Percentiles rank a stretch among this genome's conserved stretches.
phyloP scores from a whole-genome alignment of 2,329 filamentous ascomycete species.

The Meredithiella fracta region DNA sequence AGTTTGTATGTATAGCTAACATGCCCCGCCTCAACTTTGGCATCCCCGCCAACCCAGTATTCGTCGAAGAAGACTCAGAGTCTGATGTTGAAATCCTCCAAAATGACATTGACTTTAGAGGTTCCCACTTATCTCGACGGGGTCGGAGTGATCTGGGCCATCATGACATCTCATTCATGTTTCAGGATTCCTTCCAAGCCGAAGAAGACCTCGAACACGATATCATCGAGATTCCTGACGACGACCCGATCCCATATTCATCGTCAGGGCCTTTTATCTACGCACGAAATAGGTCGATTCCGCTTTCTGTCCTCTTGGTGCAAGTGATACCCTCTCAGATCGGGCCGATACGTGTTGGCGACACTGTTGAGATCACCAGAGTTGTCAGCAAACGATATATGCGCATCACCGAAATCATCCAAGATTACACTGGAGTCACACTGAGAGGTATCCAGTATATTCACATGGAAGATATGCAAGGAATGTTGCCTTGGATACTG shows the following conservation, averaged over 20 bases:
- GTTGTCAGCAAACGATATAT: constrained; percentile 13
- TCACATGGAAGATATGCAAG: constrained; percentile 22
- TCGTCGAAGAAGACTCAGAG: constrained; percentile 1
- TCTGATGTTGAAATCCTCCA: not conserved
- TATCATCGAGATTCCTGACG: constrained; percentile 23
- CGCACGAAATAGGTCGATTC: constrained; percentile 4
- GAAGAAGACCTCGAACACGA: constrained; percentile 16
- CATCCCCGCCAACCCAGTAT: not conserved
- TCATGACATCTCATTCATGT: constrained; percentile 2
- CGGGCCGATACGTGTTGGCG: not conserved
- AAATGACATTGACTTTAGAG: constrained; percentile 3
- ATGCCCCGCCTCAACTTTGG: constrained; percentile 12
- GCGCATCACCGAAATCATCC: constrained; percentile 25
- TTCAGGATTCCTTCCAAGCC: constrained; percentile 6
- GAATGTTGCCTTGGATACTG: constrained; percentile 21
- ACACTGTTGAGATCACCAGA: constrained; percentile 10
- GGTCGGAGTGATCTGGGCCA: too few species aligned
- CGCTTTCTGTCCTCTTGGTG: not conserved
- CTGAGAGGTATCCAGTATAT: constrained; percentile 26
- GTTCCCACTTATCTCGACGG: not conserved
- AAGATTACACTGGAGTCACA: constrained; percentile 14
- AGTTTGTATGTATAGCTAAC: too few species aligned
- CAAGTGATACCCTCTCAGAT: not conserved
- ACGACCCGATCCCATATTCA: not conserved
- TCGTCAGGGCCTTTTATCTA: not conserved